phyloP scores from a whole-genome alignment of 148 eudicot genomes.

The Vaccinium vitisidaea region DNA sequence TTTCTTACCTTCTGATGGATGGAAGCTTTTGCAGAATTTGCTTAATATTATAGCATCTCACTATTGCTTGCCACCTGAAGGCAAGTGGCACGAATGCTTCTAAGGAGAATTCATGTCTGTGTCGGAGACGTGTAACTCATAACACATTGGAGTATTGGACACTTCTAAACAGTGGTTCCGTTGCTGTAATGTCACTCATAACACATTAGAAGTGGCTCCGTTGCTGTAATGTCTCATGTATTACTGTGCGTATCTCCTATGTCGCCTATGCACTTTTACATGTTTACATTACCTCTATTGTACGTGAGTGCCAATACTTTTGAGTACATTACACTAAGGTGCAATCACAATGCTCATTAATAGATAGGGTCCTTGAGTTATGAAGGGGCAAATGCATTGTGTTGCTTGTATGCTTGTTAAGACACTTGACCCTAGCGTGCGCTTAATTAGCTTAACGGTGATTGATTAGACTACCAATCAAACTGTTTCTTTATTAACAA shows the following conservation, averaged over 20 bases:
- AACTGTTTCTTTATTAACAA: not conserved
- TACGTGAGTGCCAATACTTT: not conserved
- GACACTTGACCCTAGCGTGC: not conserved
- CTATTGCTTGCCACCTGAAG: constrained; percentile 3
- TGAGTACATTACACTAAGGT: not conserved
- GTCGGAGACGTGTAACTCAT: not conserved
- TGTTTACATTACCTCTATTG: not conserved
- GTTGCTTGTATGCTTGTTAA: not conserved
- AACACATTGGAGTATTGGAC: not conserved
- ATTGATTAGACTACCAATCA: not conserved
- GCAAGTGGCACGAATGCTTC: not conserved
- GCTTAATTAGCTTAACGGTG: not conserved
- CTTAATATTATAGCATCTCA: not conserved
- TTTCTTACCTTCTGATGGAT: not conserved
- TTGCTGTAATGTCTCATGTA: not conserved
- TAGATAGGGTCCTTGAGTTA: not conserved
- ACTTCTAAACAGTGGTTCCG: not conserved
- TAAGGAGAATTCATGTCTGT: not conserved
- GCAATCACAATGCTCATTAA: not conserved
- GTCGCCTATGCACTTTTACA: not conserved
- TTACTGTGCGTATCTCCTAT: not conserved
- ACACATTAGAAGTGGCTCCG: not conserved
- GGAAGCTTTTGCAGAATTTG: not conserved
- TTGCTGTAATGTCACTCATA: not conserved
- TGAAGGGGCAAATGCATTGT: not conserved